A percentile compares a stretch with the other conserved stretches of the same genome.
phyloP scores from a whole-genome alignment of 2,329 filamentous ascomycete genomes.

The Penicillium psychrosexuale region DNA sequence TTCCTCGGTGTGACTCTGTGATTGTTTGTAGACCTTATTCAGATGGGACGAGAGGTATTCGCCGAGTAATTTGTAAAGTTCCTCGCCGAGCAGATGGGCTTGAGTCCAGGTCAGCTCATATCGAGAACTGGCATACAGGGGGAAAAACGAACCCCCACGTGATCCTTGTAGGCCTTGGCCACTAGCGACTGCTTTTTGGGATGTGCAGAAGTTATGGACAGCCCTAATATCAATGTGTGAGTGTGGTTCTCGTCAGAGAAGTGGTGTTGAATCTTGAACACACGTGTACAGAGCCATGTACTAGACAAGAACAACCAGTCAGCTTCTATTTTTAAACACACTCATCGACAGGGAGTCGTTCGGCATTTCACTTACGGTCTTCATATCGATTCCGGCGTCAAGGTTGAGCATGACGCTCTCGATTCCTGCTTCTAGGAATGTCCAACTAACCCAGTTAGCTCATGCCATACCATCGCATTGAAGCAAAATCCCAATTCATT shows the following conservation, averaged over 20 bases:
- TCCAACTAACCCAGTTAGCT: conserved; percentile 62
- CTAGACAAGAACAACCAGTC: conserved; percentile 37
- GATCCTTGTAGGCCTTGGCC: conserved; percentile 54
- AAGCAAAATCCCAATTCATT: not conserved
- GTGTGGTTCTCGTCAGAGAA: conserved; percentile 24
- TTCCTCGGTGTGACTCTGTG: conserved; percentile 80
- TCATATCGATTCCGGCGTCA: conserved; percentile 89
- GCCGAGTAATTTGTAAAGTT: conserved; percentile 89
- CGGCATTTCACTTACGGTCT: conserved; percentile 57
- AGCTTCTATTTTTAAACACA: not conserved
- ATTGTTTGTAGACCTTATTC: conserved; percentile 64
- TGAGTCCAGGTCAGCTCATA: not conserved
- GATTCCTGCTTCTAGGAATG: conserved; percentile 82
- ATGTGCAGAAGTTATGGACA: conserved; percentile 98
- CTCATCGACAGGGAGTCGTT: not conserved
- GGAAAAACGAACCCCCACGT: conserved; percentile 62
- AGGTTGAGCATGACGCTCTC: conserved; percentile 91
- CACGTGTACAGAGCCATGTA: conserved; percentile 98
- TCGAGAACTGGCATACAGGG: not conserved
- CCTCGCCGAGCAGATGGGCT: conserved; percentile 94
- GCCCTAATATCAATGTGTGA: conserved; percentile 52
- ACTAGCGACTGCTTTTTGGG: conserved; percentile 82
- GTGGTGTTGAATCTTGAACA: conserved; percentile 9
- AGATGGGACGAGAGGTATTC: conserved; percentile 80
- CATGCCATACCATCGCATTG: not conserved